phyloP scores from a whole-genome alignment of 2,329 filamentous ascomycete genomes.

The Magnaporthiopsis incrustans region DNA sequence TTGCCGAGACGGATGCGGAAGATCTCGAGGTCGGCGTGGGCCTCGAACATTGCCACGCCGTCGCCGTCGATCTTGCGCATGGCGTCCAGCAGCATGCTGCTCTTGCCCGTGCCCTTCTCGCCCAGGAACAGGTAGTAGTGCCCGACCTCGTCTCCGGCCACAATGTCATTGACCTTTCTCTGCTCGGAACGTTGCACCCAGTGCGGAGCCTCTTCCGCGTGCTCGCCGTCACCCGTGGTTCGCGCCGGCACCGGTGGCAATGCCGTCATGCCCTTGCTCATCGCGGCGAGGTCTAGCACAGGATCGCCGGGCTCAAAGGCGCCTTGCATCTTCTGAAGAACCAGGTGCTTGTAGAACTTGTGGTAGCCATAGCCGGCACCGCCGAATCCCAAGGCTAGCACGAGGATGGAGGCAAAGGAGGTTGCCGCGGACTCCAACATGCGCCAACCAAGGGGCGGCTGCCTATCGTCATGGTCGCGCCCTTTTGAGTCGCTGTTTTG shows the following conservation, averaged over 20 bases:
- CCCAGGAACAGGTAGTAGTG: constrained; percentile 90
- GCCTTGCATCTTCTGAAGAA: constrained; percentile 85
- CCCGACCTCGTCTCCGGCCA: constrained; percentile 62
- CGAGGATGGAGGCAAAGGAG: constrained; percentile 65
- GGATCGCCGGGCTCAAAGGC: constrained; percentile 91
- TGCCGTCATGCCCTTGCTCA: constrained; percentile 46
- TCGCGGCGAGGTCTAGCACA: constrained; percentile 70
- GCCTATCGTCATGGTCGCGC: no score
- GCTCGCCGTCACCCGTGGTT: constrained; percentile 19
- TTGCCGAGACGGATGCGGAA: constrained; percentile 90
- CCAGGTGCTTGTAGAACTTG: constrained; percentile 78
- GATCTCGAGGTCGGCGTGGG: constrained; percentile 89
- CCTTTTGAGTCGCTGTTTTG: neutral
- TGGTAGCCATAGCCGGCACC: constrained; percentile 71
- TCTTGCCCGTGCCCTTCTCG: constrained; percentile 95
- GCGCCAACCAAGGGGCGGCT: constrained; percentile 39
- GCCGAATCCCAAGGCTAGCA: constrained; percentile 58
- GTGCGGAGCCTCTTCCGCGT: constrained; percentile 35
- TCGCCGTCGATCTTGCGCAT: constrained; percentile 91
- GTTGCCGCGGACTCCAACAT: constrained; percentile 70
- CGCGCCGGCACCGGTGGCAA: constrained; percentile 18
- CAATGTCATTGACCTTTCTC: constrained; percentile 69
- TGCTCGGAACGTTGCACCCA: constrained; percentile 88
- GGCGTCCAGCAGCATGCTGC: constrained; percentile 87
- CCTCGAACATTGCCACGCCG: constrained; percentile 90